These are phyloP conservation scores for Boletus speciosus DNA, from an alignment of 768 basidiomycete species.

Conservation along the genomic window DNA sequence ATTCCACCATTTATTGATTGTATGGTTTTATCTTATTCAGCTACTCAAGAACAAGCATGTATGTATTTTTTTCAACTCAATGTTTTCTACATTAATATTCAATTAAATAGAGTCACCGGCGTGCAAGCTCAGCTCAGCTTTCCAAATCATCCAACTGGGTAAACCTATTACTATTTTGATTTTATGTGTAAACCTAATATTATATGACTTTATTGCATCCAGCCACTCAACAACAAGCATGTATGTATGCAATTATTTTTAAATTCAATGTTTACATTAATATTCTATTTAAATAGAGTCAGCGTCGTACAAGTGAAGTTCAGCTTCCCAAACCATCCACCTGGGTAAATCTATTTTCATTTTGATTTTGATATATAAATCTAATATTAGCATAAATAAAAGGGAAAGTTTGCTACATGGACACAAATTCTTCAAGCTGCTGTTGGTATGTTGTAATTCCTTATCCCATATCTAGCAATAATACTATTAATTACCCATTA, in stretches of 20 bases:
- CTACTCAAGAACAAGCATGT: not conserved
- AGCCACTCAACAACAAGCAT: too few relatives aligned
- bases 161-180: not conserved
- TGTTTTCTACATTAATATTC: not conserved
- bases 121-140: too few relatives aligned
- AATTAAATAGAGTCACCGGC: too few relatives aligned
- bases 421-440: not conserved
- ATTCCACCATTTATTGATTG: not conserved
- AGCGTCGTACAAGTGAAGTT: not conserved
- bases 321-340: not conserved
- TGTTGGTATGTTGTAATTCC: not conserved
- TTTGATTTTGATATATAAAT: not conserved
- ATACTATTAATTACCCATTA: not conserved
- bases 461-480: not conserved
- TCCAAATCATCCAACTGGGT: not conserved
- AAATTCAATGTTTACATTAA: not conserved
- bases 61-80: not conserved
- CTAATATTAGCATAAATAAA: not conserved
- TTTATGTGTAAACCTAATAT: not conserved
- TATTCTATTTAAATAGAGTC: too few relatives aligned
- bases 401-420: too few relatives aligned
- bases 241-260: not conserved
- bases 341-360: not conserved
- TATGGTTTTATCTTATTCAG: not conserved
- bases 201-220: too few relatives aligned